A percentile compares a stretch with the other conserved stretches of the same genome.
phyloP scores from a whole-genome alignment of 208 protist species.

The Tritrichomonas foetus region DNA sequence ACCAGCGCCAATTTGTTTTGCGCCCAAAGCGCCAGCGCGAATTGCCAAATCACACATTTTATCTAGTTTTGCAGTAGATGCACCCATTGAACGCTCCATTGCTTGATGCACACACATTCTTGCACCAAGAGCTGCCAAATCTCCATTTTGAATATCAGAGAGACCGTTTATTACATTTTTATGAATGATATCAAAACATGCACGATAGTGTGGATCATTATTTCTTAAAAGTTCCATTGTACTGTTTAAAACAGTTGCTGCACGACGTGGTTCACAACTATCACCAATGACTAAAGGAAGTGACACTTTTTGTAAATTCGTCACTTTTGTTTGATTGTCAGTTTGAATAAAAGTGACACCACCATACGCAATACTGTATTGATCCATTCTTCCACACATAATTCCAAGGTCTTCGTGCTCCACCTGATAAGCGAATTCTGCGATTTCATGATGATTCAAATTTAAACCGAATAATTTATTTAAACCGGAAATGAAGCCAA shows the following conservation, averaged over 20 bases:
- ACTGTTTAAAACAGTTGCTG: background rate
- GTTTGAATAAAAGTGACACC: background rate
- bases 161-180: background rate
- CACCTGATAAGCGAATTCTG: background rate
- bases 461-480: background rate
- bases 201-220: background rate
- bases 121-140: background rate
- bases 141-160: background rate
- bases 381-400: background rate
- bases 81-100: background rate
- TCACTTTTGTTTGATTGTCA: background rate
- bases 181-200: background rate
- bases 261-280: background rate
- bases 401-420: background rate
- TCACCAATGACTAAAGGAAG: background rate
- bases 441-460: background rate
- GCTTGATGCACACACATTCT: background rate
- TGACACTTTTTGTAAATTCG: background rate
- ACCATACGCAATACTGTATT: background rate
- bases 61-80: background rate
- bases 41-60: background rate
- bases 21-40: background rate
- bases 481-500: background rate
- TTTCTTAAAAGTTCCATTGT: background rate
- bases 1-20: background rate